A percentile compares a stretch with the other conserved stretches of the same genome.
Evolutionary conservation across 345 rosid species (phyloP).

Genomic region (Psidium guajava): DNA sequence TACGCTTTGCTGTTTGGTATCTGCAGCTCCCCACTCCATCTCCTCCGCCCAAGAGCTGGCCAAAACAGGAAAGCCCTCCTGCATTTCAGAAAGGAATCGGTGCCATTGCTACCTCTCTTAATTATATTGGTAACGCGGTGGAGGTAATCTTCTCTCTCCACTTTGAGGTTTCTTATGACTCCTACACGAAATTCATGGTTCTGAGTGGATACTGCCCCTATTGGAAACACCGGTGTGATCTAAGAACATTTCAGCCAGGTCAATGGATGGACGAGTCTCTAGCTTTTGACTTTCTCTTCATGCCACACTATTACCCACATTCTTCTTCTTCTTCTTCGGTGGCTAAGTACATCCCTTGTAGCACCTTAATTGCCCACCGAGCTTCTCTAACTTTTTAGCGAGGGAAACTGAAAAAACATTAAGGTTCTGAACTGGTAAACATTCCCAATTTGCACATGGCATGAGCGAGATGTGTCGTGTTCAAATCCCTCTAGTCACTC

Average conservation of each 20-base stretch:
- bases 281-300: background rate
- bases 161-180: background rate
- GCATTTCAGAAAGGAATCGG: slow-evolving; percentile 51
- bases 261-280: background rate
- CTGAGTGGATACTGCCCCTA: background rate
- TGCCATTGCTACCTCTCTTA: slow-evolving; percentile 60
- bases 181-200: background rate
- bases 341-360: background rate
- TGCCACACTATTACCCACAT: background rate
- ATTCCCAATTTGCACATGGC: background rate
- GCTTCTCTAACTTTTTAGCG: background rate
- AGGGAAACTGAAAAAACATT: background rate
- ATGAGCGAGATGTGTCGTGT: background rate
- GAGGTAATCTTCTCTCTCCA: slow-evolving; percentile 38
- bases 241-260: background rate
- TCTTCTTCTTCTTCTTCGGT: background rate
- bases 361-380: background rate
- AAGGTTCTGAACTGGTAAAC: background rate
- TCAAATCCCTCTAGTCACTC: background rate
- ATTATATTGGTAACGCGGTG: slow-evolving; percentile 58
- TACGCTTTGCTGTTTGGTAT: background rate
- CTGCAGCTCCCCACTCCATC: slow-evolving; percentile 20
- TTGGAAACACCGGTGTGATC: background rate
- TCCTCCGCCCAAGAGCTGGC: slow-evolving; percentile 12
- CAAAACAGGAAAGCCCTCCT: slow-evolving; percentile 38